phyloP scores from a whole-genome alignment of 225 moss, liverwort and hornwort species.

The Bryoerythrophyllum caledonicum region DNA sequence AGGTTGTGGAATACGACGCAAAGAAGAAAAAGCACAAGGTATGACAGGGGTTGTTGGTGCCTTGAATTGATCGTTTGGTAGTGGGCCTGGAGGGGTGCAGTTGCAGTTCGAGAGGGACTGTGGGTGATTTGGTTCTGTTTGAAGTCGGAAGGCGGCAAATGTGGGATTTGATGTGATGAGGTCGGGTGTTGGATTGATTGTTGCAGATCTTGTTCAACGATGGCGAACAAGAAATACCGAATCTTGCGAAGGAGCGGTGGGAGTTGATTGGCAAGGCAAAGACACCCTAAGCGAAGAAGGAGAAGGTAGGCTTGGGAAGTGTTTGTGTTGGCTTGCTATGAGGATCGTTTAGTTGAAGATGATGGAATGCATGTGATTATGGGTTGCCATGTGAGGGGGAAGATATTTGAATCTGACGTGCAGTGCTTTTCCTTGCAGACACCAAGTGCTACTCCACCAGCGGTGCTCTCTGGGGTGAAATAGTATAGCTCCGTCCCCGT shows the following conservation, averaged over 20 bases:
- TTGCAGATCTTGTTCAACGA: conserved; percentile 31
- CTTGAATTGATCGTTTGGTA: not conserved
- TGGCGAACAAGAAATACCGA: too few relatives aligned
- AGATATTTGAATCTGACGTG: not conserved
- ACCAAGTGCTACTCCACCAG: conserved; percentile 40
- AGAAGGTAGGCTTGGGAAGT: too few relatives aligned
- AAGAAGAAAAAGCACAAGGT: conserved; percentile 97
- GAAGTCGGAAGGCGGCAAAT: not conserved
- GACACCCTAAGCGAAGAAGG: too few relatives aligned
- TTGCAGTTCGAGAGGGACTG: not conserved
- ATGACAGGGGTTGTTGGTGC: conserved; percentile 5
- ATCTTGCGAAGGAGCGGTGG: too few relatives aligned
- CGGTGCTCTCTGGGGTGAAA: conserved; percentile 45
- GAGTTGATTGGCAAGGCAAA: too few relatives aligned
- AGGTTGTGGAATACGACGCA: conserved; percentile 61
- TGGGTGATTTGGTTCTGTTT: not conserved
- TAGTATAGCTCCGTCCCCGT: too few relatives aligned
- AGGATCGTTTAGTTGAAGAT: too few relatives aligned
- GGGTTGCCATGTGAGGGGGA: too few relatives aligned
- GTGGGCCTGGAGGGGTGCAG: not conserved
- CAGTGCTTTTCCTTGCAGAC: conserved; percentile 30
- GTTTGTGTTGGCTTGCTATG: too few relatives aligned
- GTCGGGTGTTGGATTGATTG: not conserved
- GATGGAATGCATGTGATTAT: too few relatives aligned
- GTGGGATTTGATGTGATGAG: not conserved